Conservation (phyloP, 2,329 filamentous ascomycete genomes). For the Aspergillus unguis region DNA sequence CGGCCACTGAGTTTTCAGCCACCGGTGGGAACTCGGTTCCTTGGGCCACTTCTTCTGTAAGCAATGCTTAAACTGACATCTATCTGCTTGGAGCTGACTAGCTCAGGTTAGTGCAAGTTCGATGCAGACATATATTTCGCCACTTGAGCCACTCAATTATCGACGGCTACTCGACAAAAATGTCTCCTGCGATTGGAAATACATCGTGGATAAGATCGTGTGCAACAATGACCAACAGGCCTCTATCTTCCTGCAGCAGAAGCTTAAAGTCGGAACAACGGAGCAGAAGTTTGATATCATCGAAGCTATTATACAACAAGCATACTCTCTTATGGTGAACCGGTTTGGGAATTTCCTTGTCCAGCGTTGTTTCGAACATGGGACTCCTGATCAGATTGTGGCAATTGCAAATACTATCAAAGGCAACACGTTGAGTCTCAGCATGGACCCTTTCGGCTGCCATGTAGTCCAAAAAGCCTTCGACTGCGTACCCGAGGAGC, state of each 20-base stretch:
- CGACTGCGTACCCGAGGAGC: constrained; percentile 93
- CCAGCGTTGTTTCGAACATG: constrained; percentile 98
- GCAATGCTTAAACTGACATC: constrained; percentile 23
- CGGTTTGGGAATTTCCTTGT: constrained; percentile 98
- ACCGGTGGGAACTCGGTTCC: constrained; percentile 22
- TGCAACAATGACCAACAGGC: constrained; percentile 99
- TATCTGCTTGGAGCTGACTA: constrained; percentile 21
- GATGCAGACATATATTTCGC: constrained; percentile 74
- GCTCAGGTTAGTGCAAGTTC: constrained; percentile 44
- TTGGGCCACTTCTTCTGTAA: constrained; percentile 51
- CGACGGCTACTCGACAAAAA: constrained; percentile 91
- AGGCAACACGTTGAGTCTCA: constrained; percentile 87
- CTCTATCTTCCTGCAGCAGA: constrained; percentile 97
- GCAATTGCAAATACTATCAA: constrained; percentile 92
- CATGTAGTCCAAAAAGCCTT: constrained; percentile 99
- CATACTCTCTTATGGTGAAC: constrained; percentile 95
- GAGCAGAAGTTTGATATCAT: constrained; percentile 98
- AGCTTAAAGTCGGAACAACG: constrained; percentile 90
- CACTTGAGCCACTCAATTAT: constrained; percentile 92
- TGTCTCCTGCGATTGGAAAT: constrained; percentile 98
- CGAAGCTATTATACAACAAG: constrained; percentile 90
- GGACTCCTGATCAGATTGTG: constrained; percentile 88
- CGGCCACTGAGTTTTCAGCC: constrained; percentile 70
- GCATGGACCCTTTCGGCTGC: constrained; percentile 98
- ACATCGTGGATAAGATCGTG: constrained; percentile 99